Evolutionary conservation across 495 filamentous ascomycete species (phyloP).

Genomic region (Poronia punctata): DNA sequence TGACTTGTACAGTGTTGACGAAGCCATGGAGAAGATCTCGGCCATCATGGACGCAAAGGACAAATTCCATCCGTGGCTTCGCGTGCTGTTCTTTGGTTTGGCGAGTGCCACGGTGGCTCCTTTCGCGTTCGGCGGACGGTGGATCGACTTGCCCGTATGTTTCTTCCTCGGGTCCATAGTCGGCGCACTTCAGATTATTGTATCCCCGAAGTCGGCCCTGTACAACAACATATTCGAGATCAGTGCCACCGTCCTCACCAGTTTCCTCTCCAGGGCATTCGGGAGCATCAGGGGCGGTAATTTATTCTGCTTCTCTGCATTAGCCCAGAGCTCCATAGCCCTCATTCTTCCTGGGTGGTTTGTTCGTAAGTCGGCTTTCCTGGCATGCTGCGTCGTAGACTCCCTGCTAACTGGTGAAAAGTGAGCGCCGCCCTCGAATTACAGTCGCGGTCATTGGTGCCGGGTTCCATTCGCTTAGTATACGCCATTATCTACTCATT

Average conservation of each 20-base stretch:
- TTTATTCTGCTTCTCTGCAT: constrained; percentile 85
- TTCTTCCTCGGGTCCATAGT: constrained; percentile 81
- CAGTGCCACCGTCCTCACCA: constrained; percentile 75
- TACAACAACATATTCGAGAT: constrained; percentile 91
- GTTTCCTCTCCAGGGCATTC: constrained; percentile 83
- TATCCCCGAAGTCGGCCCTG: constrained; percentile 72
- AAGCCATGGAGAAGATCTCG: constrained; percentile 66
- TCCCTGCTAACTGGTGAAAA: constrained; percentile 20
- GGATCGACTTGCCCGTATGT: constrained; percentile 80
- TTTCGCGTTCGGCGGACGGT: constrained; percentile 81
- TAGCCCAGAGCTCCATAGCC: constrained; percentile 86
- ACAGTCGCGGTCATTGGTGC: constrained; percentile 77
- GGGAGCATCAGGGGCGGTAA: constrained; percentile 67
- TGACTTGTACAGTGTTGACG: constrained; percentile 76
- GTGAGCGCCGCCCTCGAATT: constrained; percentile 71
- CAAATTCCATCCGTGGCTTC: constrained; percentile 61
- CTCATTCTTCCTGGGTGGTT: constrained; percentile 88
- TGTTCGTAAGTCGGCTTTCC: constrained; percentile 40
- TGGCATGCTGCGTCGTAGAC: not conserved
- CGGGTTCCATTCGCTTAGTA: constrained; percentile 89
- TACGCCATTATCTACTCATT: constrained; percentile 94
- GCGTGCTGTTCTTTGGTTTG: constrained; percentile 77
- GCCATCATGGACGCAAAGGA: constrained; percentile 54
- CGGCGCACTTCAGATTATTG: constrained; percentile 71
- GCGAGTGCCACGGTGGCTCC: constrained; percentile 75